phyloP scores from a whole-genome alignment of 768 basidiomycete species.

The Lyophyllum decastes region DNA sequence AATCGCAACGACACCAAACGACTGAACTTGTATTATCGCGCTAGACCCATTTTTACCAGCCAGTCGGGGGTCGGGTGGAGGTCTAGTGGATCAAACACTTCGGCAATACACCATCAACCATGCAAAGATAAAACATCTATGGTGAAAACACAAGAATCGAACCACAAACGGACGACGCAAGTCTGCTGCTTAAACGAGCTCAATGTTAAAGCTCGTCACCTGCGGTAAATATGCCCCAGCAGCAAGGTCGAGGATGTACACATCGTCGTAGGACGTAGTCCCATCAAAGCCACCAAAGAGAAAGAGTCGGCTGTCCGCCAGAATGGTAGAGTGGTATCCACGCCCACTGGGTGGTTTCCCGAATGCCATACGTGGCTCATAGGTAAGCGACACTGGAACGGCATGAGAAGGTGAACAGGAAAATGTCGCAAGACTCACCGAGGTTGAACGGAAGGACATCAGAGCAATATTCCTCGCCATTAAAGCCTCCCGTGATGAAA shows the following conservation, averaged over 20 bases:
- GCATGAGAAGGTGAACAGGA: neutral
- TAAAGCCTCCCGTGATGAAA: conserved; percentile 88
- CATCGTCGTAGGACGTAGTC: conserved; percentile 80
- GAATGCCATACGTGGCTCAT: conserved; percentile 68
- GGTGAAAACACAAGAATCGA: too few relatives aligned
- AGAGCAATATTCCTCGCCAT: conserved; percentile 70
- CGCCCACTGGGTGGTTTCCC: conserved; percentile 73
- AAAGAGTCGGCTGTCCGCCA: conserved; percentile 85
- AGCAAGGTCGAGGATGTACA: conserved; percentile 82
- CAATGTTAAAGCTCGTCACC: conserved; percentile 75
- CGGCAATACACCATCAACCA: too few relatives aligned
- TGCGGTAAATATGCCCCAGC: conserved; percentile 89
- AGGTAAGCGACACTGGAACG: conserved; percentile 74
- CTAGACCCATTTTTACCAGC: too few relatives aligned
- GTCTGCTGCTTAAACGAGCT: conserved; percentile 23
- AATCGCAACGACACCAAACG: too few relatives aligned
- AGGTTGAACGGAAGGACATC: conserved; percentile 87
- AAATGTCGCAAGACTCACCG: conserved; percentile 43
- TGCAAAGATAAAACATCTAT: too few relatives aligned
- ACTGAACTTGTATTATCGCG: too few relatives aligned
- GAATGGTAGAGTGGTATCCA: conserved; percentile 82
- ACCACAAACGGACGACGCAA: neutral
- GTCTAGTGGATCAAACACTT: too few relatives aligned
- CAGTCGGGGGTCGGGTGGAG: too few relatives aligned
- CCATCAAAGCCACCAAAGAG: conserved; percentile 91